phyloP scores from a whole-genome alignment of 768 basidiomycete species.

The Calocybe indica region DNA sequence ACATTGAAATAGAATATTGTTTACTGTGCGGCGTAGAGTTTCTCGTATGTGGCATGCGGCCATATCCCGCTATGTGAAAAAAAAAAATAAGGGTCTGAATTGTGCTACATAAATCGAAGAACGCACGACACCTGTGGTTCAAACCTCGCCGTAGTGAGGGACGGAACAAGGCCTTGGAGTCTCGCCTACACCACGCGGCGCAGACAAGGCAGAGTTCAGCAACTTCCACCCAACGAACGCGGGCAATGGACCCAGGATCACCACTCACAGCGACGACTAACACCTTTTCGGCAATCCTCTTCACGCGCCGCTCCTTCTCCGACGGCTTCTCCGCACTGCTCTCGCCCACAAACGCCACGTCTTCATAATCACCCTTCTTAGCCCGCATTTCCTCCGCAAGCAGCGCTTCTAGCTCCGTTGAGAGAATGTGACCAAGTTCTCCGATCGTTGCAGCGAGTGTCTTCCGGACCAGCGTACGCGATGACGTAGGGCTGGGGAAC shows the following conservation, averaged over 20 bases:
- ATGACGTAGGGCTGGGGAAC: conserved; percentile 37
- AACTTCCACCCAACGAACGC: background rate
- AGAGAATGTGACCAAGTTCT: conserved; percentile 31
- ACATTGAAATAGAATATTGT: background rate
- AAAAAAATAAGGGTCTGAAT: background rate
- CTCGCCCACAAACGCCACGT: conserved; percentile 16
- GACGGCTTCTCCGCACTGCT: conserved; percentile 19
- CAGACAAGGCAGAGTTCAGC: background rate
- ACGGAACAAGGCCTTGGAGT: conserved; percentile 29
- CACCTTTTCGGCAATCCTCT: conserved; percentile 26
- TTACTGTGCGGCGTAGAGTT: conserved; percentile 26
- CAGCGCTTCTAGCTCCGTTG: conserved; percentile 36
- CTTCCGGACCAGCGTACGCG: conserved; percentile 34
- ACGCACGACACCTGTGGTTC: conserved; percentile 38
- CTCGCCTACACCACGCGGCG: conserved; percentile 20
- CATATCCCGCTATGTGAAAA: conserved; percentile 27
- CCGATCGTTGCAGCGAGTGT: conserved; percentile 30
- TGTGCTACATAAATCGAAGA: background rate
- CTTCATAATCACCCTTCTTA: conserved; percentile 22
- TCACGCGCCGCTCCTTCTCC: conserved; percentile 32
- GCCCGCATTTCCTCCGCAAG: conserved; percentile 35
- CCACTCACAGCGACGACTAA: conserved; percentile 28
- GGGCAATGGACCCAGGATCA: background rate
- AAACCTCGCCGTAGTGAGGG: conserved; percentile 31
- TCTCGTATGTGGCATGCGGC: conserved; percentile 32